Conservation (phyloP, 306 rosid genomes). For the Quillaja saponaria region DNA sequence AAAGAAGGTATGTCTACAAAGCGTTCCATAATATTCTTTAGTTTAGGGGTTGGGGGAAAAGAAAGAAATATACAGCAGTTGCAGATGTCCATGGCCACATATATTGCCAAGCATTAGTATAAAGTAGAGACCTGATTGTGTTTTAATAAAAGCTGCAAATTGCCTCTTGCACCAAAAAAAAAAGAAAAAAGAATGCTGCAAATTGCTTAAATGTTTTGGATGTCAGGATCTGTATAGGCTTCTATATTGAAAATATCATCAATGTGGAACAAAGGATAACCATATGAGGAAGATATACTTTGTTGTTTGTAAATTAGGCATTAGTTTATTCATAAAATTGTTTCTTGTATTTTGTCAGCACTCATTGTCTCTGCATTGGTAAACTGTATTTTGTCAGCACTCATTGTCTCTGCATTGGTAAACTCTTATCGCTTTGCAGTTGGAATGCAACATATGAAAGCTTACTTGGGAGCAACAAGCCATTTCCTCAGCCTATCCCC, state of each 20-base stretch:
- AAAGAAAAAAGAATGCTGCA: background rate
- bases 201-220: no score
- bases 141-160: no score
- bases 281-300: background rate
- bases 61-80: no score
- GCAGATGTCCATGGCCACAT: no score
- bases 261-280: constrained; percentile 20
- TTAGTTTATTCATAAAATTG: constrained; percentile 39
- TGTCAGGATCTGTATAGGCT: no score
- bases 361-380: constrained; percentile 63
- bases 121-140: no score
- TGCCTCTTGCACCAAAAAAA: background rate
- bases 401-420: constrained; percentile 58
- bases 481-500: constrained; percentile 79
- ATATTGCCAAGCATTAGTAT: no score
- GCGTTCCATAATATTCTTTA: no score
- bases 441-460: constrained; percentile 84
- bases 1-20: no score
- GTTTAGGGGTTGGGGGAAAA: no score
- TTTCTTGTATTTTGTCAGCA: constrained; percentile 48
- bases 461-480: constrained; percentile 82
- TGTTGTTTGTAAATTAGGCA: constrained; percentile 23
- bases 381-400: constrained; percentile 50
- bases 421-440: constrained; percentile 71
- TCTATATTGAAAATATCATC: background rate